Conservation (phyloP, 2,329 filamentous ascomycete genomes). For the Nakataea oryzae region DNA sequence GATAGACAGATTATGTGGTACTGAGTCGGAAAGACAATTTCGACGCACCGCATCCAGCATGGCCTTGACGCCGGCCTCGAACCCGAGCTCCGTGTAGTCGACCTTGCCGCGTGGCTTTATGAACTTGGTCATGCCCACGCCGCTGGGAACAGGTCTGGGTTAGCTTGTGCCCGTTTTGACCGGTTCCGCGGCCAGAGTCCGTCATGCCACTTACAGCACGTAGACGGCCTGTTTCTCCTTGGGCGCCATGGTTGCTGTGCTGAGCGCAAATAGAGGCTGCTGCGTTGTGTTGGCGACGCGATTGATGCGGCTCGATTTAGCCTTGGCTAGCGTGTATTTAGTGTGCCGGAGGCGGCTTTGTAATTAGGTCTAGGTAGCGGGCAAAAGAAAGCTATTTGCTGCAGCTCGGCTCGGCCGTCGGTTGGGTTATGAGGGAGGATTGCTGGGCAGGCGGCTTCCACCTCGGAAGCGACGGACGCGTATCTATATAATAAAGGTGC, state of each 20-base stretch:
- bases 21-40: too few relatives aligned
- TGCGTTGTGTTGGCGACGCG: not conserved
- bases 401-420: too few relatives aligned
- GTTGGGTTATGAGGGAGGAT: too few relatives aligned
- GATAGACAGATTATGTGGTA: not conserved
- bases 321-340: too few relatives aligned
- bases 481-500: not conserved
- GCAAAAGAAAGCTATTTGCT: too few relatives aligned
- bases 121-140: conserved; percentile 98
- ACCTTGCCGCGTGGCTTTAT: conserved; percentile 93
- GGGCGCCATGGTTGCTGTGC: conserved; percentile 30
- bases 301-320: too few relatives aligned
- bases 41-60: conserved; percentile 54
- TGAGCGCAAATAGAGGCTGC: not conserved
- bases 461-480: not conserved
- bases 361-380: too few relatives aligned
- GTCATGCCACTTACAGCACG: conserved; percentile 49
- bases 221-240: conserved; percentile 53
- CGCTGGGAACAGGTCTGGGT: conserved; percentile 20
- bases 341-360: too few relatives aligned
- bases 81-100: conserved; percentile 89
- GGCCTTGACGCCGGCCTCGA: conserved; percentile 83
- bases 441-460: too few relatives aligned
- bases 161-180: too few relatives aligned
- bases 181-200: too few relatives aligned